A percentile compares a stretch with the other conserved stretches of the same genome.
Evolutionary conservation across 345 rosid species (phyloP).

Genomic region (Eucalyptus tenuipes): DNA sequence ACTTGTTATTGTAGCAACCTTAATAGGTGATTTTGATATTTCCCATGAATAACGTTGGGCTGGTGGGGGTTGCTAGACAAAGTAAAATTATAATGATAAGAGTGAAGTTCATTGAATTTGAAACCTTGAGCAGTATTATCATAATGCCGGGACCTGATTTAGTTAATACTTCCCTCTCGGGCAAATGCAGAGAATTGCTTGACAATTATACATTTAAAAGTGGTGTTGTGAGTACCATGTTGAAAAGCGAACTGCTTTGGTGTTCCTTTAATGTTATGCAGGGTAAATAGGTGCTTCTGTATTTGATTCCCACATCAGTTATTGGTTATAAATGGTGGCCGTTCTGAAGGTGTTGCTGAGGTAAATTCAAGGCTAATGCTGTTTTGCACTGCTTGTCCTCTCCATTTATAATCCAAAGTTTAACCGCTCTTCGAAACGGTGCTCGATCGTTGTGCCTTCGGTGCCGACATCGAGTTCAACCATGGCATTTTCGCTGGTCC

Average conservation of each 20-base stretch:
- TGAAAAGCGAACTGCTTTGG: background rate
- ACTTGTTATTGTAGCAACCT: background rate
- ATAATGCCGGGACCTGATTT: too few species aligned
- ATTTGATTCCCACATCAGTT: background rate
- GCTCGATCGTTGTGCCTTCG: background rate
- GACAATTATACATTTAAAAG: background rate
- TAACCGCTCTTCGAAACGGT: background rate
- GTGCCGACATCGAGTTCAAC: background rate
- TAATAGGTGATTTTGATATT: too few species aligned
- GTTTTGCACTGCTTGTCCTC: background rate
- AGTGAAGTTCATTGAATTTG: background rate
- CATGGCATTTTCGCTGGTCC: background rate
- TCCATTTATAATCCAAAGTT: background rate
- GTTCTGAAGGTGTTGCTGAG: background rate
- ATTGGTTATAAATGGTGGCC: background rate
- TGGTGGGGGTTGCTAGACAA: background rate
- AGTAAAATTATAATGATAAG: too few species aligned
- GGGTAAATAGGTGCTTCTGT: background rate
- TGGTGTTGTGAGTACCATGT: background rate
- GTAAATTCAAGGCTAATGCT: background rate
- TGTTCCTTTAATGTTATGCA: background rate
- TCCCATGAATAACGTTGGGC: background rate
- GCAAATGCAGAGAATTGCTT: background rate
- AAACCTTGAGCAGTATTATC: background rate
- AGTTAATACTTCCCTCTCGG: too few species aligned